Conservation (phyloP, 768 basidiomycete genomes). For the Neoboletus brunneissimus region DNA sequence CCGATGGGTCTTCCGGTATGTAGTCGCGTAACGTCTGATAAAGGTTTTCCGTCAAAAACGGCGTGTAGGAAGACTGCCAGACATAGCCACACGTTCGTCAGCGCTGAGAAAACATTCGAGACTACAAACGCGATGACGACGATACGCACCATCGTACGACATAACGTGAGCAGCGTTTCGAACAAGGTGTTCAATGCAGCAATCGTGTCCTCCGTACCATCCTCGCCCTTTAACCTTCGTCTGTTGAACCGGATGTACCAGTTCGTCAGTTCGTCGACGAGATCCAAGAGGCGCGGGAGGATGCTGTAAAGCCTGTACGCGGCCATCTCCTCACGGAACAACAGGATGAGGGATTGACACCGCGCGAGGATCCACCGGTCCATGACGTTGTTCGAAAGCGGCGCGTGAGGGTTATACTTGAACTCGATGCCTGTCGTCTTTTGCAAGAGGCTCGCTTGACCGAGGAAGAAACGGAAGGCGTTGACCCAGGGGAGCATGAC, state of each 20-base stretch:
- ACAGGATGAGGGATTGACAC: slow-evolving; percentile 93
- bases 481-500: slow-evolving; percentile 98
- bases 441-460: slow-evolving; percentile 85
- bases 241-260: slow-evolving; percentile 99
- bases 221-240: slow-evolving; percentile 91
- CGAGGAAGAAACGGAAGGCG: slow-evolving; percentile 98
- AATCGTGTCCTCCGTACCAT: slow-evolving; percentile 82
- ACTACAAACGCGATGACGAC: background rate
- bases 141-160: slow-evolving; percentile 82
- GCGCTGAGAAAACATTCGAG: background rate
- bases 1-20: slow-evolving; percentile 71
- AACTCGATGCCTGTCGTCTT: slow-evolving; percentile 77
- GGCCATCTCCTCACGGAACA: slow-evolving; percentile 93
- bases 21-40: slow-evolving; percentile 88
- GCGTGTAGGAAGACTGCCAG: slow-evolving; percentile 90
- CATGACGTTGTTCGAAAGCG: slow-evolving; percentile 90
- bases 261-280: slow-evolving; percentile 96
- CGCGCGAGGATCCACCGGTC: slow-evolving; percentile 97
- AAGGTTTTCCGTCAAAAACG: slow-evolving; percentile 94
- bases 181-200: slow-evolving; percentile 93
- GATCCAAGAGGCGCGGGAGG: slow-evolving; percentile 88
- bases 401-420: slow-evolving; percentile 82
- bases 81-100: background rate
- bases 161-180: slow-evolving; percentile 91
- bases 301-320: slow-evolving; percentile 97